phyloP scores from a whole-genome alignment of 176 grass and related monocot species.

The barley (Hordeum vulgare) region MorexV3_pseudomolecules_assembly NC_058521.1:72188520-72189019 shows the following conservation, averaged over 20 bases:
- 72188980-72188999: too few species aligned
- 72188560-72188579: background rate
- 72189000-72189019: background rate
- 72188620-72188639: conserved; percentile 17
- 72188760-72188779: conserved; percentile 72
- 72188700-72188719: conserved; percentile 67
- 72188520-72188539: conserved; percentile 37
- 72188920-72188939: background rate
- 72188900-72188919: conserved; percentile 55
- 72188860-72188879: conserved; percentile 87
- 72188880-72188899: conserved; percentile 67
- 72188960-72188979: background rate
- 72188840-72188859: conserved; percentile 61
- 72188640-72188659: conserved; percentile 84
- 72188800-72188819: conserved; percentile 51
- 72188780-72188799: conserved; percentile 14
- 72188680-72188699: conserved; percentile 80
- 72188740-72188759: conserved; percentile 81
- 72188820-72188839: conserved; percentile 63
- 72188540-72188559: background rate
- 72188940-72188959: background rate
- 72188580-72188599: conserved; percentile 20
- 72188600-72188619: conserved; percentile 42
- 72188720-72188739: conserved; percentile 49
- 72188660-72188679: conserved; percentile 65